Percentiles rank a stretch among this genome's conserved stretches.
These are phyloP conservation scores for Urochloa ruziziensis DNA, from an alignment of 176 grass and related monocot genomes.

Conservation along the genomic window DNA sequence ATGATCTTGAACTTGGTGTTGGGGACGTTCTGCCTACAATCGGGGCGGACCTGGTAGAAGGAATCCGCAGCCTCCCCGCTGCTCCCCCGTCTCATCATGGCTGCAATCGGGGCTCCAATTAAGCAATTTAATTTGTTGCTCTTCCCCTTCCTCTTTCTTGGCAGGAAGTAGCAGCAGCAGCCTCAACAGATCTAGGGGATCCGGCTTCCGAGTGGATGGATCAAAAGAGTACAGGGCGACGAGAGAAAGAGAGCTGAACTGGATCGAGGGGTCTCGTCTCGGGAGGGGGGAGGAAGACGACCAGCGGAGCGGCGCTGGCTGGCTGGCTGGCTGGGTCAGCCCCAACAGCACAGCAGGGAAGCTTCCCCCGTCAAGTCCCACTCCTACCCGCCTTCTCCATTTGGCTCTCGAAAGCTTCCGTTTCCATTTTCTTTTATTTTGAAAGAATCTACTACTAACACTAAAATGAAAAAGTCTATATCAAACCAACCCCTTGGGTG, in stretches of 20 bases:
- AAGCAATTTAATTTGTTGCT: neutral
- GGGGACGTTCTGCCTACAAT: constrained; percentile 60
- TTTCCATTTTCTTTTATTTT: no score
- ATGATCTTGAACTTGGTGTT: constrained; percentile 91
- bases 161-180: neutral
- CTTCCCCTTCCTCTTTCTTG: neutral
- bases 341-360: no score
- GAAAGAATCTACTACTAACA: no score
- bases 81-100: constrained; percentile 45
- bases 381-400: no score
- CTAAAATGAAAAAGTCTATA: no score
- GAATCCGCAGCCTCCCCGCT: constrained; percentile 52
- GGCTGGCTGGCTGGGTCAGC: neutral
- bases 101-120: neutral
- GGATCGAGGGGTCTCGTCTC: neutral
- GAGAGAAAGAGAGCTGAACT: neutral
- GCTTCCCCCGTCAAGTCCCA: no score
- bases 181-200: constrained; percentile 4
- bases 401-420: no score
- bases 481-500: no score
- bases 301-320: neutral
- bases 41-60: constrained; percentile 71
- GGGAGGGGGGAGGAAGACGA: neutral
- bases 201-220: neutral
- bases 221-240: neutral